Base-by-base conservation (phyloP, 2,329 filamentous ascomycete species). In the Fusarium anguioides region DNA sequence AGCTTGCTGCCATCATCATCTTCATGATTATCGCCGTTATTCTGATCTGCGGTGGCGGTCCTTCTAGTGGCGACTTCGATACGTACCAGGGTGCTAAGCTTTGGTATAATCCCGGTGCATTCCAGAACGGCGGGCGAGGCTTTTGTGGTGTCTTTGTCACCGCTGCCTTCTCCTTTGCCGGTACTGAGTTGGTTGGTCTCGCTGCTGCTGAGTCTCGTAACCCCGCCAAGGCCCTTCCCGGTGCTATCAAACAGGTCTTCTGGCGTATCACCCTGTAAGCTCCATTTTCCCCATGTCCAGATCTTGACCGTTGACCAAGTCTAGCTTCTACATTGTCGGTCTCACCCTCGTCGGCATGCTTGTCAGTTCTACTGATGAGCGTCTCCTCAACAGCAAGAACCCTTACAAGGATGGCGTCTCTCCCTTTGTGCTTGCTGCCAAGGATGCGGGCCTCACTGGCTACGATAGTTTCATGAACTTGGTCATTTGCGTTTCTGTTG, bases 211-310 rank as follows among this genome's bases (percentile, higher is more conserved):
- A 92, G 78, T 86, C 89, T 0, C 78, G 75, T 6, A 91, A 91
- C 72, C 90, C 90, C 1, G 84, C 87, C 64, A 88, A 91, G 75
- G 87, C 89, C 1, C 84, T 96, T 1, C 93, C 93, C 1, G 89
- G 88, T 21, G 92, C 93, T 3, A 88, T 94, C 73, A 95, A 94
- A 81, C 92, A 95, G 77, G 91, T 84, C 29, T 84, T 84, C 69
- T 84, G 82, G 82, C 81, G 82, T 74, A 82, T 84, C 66, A 81
- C 81, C n/a, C 74, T 84, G 64, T 75, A 29, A 53, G 62, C 1
- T 1, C 59, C 5, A n/a, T 15, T 5, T 2, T 0, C 1, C 1
- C 0, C 11, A 60, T 14, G 67, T 65, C 72, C 75, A 75, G 11
- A 2, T 1, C 3, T 3, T 0, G 6, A 5, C 1, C n/a, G n/a